phyloP scores from a whole-genome alignment of 352 stramenopile genomes.

The Phytopythium mirpurense region DNA sequence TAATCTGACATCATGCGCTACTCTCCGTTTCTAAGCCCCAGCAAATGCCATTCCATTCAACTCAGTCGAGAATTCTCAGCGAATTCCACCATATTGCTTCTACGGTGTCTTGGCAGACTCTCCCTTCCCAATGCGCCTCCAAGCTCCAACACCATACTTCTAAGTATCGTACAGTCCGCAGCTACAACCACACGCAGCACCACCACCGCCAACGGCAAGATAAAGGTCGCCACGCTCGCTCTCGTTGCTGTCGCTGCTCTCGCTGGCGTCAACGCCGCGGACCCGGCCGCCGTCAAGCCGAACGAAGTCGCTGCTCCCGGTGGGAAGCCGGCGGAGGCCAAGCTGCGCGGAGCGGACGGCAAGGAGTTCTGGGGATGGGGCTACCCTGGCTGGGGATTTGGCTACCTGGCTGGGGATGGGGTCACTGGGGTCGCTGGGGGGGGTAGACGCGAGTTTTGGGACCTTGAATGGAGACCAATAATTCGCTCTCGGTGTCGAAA shows the following conservation, averaged over 20 bases:
- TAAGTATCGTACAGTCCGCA: no score
- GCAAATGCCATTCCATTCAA: not conserved
- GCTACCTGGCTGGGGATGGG: no score
- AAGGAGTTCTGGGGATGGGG: conserved; percentile 1
- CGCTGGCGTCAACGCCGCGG: not conserved
- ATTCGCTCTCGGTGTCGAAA: no score
- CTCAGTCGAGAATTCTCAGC: not conserved
- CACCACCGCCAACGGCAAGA: not conserved
- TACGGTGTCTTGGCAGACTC: not conserved
- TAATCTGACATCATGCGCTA: not conserved
- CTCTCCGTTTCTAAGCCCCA: not conserved
- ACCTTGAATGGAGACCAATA: no score
- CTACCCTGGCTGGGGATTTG: not conserved
- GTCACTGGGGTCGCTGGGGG: no score
- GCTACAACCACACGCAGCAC: no score
- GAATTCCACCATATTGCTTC: no score
- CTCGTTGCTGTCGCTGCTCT: not conserved
- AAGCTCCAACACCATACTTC: not conserved
- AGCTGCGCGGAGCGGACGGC: not conserved
- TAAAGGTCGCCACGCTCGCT: not conserved
- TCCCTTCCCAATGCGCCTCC: not conserved
- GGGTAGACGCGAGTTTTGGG: no score
- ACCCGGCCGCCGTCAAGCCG: not conserved
- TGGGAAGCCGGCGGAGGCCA: not conserved
- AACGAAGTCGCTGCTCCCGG: not conserved